Evolutionary conservation across 2,329 filamentous ascomycete genomes (phyloP).

Genomic region (Botrytis hyacinthi): DNA sequence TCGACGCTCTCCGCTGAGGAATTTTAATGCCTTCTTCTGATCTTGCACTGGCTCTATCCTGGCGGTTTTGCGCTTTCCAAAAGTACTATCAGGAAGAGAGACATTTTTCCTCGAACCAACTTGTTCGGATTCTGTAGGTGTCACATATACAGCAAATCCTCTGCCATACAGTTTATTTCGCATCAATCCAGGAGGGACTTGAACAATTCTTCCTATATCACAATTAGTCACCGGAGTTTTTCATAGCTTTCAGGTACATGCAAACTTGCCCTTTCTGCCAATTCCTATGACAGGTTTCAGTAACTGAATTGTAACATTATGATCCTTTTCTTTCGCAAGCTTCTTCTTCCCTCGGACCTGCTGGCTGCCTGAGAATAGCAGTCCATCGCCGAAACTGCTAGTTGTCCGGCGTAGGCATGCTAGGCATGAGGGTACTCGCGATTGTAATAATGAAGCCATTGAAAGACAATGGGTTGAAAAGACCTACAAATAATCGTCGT

Average conservation of each 20-base stretch:
- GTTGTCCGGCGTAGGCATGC: conserved; percentile 35
- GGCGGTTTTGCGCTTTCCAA: conserved; percentile 41
- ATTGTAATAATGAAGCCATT: conserved; percentile 36
- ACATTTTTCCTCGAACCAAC: conserved; percentile 43
- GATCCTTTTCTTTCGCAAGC: conserved; percentile 40
- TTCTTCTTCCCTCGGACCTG: conserved; percentile 46
- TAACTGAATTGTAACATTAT: conserved; percentile 49
- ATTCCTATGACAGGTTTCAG: conserved; percentile 52
- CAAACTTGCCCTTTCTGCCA: conserved; percentile 45
- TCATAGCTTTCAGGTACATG: conserved; percentile 2
- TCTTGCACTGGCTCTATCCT: conserved; percentile 38
- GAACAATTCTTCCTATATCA: conserved; percentile 50
- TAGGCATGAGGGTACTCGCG: conserved; percentile 34
- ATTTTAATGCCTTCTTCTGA: neutral
- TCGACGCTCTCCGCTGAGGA: neutral
- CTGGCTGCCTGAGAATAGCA: conserved; percentile 34
- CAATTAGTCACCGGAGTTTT: conserved; percentile 3
- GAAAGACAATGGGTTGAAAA: conserved; percentile 11
- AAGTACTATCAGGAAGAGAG: conserved; percentile 28
- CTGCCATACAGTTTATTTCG: conserved; percentile 53
- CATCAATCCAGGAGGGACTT: conserved; percentile 52
- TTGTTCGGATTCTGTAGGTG: conserved; percentile 44
- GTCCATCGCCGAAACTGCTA: conserved; percentile 28
- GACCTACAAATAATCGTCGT: neutral
- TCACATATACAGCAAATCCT: conserved; percentile 52